These are phyloP conservation scores for Fusarium sp. DNA, from an alignment of 2,329 filamentous ascomycete genomes.

Conservation along the genomic window DNA sequence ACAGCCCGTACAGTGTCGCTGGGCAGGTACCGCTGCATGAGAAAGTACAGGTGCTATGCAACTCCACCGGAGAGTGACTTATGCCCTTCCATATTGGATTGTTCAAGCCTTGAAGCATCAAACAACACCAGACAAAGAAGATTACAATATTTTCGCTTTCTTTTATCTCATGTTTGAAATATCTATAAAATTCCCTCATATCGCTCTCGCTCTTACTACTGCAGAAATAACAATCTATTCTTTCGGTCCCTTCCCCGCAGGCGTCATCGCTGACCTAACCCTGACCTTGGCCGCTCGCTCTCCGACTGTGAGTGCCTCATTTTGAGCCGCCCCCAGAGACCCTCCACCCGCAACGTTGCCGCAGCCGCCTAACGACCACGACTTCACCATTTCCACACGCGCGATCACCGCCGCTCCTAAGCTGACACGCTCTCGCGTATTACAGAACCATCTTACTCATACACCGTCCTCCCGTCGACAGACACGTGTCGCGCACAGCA, in stretches of 20 bases:
- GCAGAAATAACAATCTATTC: constrained; percentile 34
- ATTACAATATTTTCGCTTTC: constrained; percentile 23
- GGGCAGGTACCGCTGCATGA: constrained; percentile 48
- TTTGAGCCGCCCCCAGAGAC: constrained; percentile 52
- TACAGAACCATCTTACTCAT: constrained; percentile 29
- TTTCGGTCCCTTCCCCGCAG: constrained; percentile 48
- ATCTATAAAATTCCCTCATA: constrained; percentile 22
- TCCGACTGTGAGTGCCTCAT: constrained; percentile 54
- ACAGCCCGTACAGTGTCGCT: constrained; percentile 19
- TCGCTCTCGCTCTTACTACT: constrained; percentile 27
- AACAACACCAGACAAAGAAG: constrained; percentile 45
- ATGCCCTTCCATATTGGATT: constrained; percentile 41
- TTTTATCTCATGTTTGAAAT: constrained; percentile 25
- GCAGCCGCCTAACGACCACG: constrained; percentile 39
- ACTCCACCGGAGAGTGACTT: constrained; percentile 54
- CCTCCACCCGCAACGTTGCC: constrained; percentile 48
- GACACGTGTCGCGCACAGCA: constrained; percentile 51
- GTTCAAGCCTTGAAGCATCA: constrained; percentile 38
- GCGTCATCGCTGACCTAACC: constrained; percentile 58
- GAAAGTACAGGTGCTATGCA: constrained; percentile 54
- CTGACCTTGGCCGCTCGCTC: constrained; percentile 48
- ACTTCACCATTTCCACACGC: constrained; percentile 36
- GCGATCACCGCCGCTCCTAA: constrained; percentile 31
- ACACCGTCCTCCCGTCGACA: constrained; percentile 41
- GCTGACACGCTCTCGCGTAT: constrained; percentile 44